Evolutionary conservation across 176 grass and related monocot genomes (phyloP).

Genomic region (Microstegium vimineum): DNA sequence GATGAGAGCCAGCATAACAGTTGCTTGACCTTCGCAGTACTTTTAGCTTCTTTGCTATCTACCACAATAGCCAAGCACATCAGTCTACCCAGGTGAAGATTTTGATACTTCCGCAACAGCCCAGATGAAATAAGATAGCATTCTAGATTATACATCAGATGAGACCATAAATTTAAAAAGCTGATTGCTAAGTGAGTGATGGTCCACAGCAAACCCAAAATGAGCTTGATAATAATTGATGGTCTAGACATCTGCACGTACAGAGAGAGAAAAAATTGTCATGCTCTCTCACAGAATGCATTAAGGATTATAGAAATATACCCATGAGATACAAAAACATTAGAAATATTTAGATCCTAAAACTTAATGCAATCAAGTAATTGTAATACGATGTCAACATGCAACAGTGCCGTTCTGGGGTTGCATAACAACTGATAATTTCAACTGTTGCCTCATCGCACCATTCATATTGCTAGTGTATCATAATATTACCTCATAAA

Average conservation of each 20-base stretch:
- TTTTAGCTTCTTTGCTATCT: constrained; percentile 89
- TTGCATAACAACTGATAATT: neutral
- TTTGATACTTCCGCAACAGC: constrained; percentile 52
- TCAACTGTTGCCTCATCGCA: neutral
- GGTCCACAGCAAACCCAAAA: constrained; percentile 62
- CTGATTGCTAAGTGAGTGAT: constrained; percentile 53
- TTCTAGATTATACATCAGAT: constrained; percentile 50
- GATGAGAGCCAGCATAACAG: constrained; percentile 64
- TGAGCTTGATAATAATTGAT: constrained; percentile 45
- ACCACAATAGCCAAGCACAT: constrained; percentile 68
- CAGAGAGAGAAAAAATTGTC: constrained; percentile 23
- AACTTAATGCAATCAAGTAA: constrained; percentile 4
- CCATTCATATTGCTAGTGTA: neutral
- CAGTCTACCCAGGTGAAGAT: constrained; percentile 53
- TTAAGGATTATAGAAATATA: neutral
- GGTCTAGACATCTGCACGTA: constrained; percentile 48
- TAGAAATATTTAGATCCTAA: constrained; percentile 6
- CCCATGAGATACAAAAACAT: neutral
- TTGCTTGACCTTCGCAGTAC: constrained; percentile 49
- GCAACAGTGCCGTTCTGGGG: neutral
- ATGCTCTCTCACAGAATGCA: neutral
- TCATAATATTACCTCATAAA: neutral
- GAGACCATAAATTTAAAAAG: constrained; percentile 46
- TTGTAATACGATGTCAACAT: neutral
- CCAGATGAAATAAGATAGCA: constrained; percentile 68